These are phyloP conservation scores for Candida nemodendra DNA, from an alignment of 805 yeast species.

Conservation along the genomic window DNA sequence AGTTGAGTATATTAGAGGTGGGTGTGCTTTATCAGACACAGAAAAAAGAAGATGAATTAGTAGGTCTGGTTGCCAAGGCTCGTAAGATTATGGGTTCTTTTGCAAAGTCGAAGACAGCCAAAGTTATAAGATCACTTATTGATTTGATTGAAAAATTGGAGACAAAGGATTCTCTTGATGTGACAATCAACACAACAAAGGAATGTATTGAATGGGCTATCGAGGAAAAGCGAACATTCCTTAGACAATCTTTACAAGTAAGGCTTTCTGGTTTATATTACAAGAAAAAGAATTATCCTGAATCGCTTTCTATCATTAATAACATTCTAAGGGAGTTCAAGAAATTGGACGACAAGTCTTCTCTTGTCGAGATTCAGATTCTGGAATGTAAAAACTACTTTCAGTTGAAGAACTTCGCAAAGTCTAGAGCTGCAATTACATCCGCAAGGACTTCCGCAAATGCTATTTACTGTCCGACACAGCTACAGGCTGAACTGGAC, in stretches of 20 bases:
- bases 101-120: conserved; percentile 94
- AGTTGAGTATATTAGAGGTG: conserved; percentile 68
- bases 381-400: conserved; percentile 89
- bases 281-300: conserved; percentile 60
- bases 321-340: conserved; percentile 80
- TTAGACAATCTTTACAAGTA: conserved; percentile 84
- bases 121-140: conserved; percentile 76
- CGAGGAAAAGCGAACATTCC: conserved; percentile 76
- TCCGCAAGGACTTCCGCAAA: conserved; percentile 98
- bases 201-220: conserved; percentile 88
- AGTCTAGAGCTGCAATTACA: conserved; percentile 87
- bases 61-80: conserved; percentile 62
- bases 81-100: conserved; percentile 64
- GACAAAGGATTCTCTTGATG: conserved; percentile 48
- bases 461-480: conserved; percentile 92
- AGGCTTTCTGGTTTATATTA: conserved; percentile 76
- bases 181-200: conserved; percentile 70
- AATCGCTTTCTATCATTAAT: conserved; percentile 70
- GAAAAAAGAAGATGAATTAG: conserved; percentile 49
- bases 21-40: conserved; percentile 65
- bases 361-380: conserved; percentile 92
- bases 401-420: conserved; percentile 85
- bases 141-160: conserved; percentile 71
- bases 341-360: conserved; percentile 91
- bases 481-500: conserved; percentile 90